These are phyloP conservation scores for Flaveria bidentis DNA, from an alignment of 129 eudicot genomes.

Conservation along the genomic window DNA sequence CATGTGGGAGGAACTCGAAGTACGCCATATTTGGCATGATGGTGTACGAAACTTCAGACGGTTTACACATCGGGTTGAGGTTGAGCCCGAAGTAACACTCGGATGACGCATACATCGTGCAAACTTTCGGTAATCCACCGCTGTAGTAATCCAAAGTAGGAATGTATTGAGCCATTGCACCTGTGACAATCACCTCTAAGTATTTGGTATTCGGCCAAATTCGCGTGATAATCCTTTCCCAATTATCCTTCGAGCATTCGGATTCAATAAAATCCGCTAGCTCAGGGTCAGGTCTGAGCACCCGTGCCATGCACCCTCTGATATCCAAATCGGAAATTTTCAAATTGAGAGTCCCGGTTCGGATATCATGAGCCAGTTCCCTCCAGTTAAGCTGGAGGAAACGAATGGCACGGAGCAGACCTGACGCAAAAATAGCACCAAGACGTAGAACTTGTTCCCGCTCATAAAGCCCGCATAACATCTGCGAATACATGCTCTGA, in stretches of 20 bases:
- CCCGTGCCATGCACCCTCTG: slow-evolving; percentile 47
- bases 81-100: slow-evolving; percentile 92
- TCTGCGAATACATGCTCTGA: slow-evolving; percentile 93
- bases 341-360: slow-evolving; percentile 61
- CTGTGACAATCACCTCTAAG: slow-evolving; percentile 87
- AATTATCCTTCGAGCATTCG: slow-evolving; percentile 58
- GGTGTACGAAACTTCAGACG: slow-evolving; percentile 83
- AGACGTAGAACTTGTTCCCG: slow-evolving; percentile 81
- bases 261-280: slow-evolving; percentile 55
- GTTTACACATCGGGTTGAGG: slow-evolving; percentile 89
- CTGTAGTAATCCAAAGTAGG: slow-evolving; percentile 83
- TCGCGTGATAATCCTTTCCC: slow-evolving; percentile 77
- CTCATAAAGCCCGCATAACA: slow-evolving; percentile 88
- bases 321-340: slow-evolving; percentile 53
- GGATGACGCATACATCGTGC: slow-evolving; percentile 96
- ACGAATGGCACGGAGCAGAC: slow-evolving; percentile 95
- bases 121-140: slow-evolving; percentile 77
- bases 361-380: slow-evolving; percentile 64
- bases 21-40: slow-evolving; percentile 99
- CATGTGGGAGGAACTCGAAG: slow-evolving; percentile 83
- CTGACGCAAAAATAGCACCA: slow-evolving; percentile 94
- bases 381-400: slow-evolving; percentile 93
- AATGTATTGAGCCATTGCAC: slow-evolving; percentile 96
- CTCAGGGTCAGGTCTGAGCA: slow-evolving; percentile 51
- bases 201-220: slow-evolving; percentile 94